Conservation (phyloP, 495 filamentous ascomycete genomes). For the Mytilinidion resinicola region DNA sequence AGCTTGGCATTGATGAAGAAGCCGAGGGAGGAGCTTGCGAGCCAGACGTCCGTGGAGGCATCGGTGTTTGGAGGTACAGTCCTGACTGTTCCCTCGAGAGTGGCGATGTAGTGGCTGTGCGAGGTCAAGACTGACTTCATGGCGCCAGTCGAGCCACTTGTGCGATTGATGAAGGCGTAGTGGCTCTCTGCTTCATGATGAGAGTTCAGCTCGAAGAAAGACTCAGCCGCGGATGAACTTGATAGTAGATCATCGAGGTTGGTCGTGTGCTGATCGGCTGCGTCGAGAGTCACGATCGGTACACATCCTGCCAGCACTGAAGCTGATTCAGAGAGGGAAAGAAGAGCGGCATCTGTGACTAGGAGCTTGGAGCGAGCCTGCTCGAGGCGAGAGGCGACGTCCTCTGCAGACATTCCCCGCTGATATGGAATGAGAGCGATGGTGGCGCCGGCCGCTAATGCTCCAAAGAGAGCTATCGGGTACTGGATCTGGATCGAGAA, state of each 20-base stretch:
- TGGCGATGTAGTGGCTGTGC: constrained; percentile 26
- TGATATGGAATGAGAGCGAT: constrained; percentile 12
- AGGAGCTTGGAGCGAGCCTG: constrained; percentile 10
- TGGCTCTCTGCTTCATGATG: constrained; percentile 1
- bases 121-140: constrained; percentile 30
- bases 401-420: constrained; percentile 6
- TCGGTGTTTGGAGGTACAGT: constrained; percentile 24
- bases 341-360: constrained; percentile 2
- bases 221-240: no score
- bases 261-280: no score
- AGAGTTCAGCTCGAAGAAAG: no score
- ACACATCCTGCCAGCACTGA: constrained; percentile 5
- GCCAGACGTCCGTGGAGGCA: constrained; percentile 20
- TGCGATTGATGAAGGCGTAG: constrained; percentile 27
- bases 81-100: constrained; percentile 13
- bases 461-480: constrained; percentile 15
- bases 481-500: constrained; percentile 21
- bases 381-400: constrained; percentile 6
- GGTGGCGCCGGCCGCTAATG: constrained; percentile 14
- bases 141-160: constrained; percentile 26
- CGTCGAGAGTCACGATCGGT: constrained; percentile 6
- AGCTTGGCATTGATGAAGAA: constrained; percentile 31
- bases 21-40: constrained; percentile 24
- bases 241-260: no score
- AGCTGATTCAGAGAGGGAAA: constrained; percentile 6